These are phyloP conservation scores for Tilletia caries DNA, from an alignment of 1,284 basidiomycete genomes.

Conservation along the genomic window DNA sequence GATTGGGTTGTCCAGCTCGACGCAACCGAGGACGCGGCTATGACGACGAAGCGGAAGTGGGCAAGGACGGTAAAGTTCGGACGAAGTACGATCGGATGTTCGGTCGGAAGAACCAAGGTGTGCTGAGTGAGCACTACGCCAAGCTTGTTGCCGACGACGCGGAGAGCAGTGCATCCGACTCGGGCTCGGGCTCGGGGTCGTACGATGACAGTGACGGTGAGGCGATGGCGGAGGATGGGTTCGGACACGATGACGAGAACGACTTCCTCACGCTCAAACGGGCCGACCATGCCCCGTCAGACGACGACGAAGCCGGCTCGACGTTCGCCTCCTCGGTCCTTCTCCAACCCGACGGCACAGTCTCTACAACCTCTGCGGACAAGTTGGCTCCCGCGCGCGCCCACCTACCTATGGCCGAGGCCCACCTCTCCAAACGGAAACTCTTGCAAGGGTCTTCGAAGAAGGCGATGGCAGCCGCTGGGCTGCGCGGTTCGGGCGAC, in stretches of 20 bases:
- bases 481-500: slow-evolving; percentile 78
- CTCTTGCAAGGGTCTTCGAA: slow-evolving; percentile 72
- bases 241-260: slow-evolving; percentile 61
- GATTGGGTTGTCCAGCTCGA: slow-evolving; percentile 68
- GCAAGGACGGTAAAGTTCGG: slow-evolving; percentile 24
- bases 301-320: slow-evolving; percentile 27
- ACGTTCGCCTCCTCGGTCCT: slow-evolving; percentile 18
- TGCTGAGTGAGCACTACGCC: slow-evolving; percentile 84
- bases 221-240: background rate
- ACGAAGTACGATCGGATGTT: slow-evolving; percentile 99
- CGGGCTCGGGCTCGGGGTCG: slow-evolving; percentile 59
- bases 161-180: slow-evolving; percentile 48
- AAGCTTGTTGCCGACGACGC: slow-evolving; percentile 74
- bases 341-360: background rate
- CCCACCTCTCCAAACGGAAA: slow-evolving; percentile 64
- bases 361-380: background rate
- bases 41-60: slow-evolving; percentile 37
- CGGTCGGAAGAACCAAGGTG: slow-evolving; percentile 88
- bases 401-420: slow-evolving; percentile 7
- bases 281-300: slow-evolving; percentile 71
- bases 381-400: background rate
- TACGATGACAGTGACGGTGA: slow-evolving; percentile 27
- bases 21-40: slow-evolving; percentile 95
- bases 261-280: slow-evolving; percentile 94
- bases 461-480: slow-evolving; percentile 70